Evolutionary conservation across 306 rosid species (phyloP), one percentile per base, ranked within the genome.

Genomic region (Rubus idaeus): DNA sequence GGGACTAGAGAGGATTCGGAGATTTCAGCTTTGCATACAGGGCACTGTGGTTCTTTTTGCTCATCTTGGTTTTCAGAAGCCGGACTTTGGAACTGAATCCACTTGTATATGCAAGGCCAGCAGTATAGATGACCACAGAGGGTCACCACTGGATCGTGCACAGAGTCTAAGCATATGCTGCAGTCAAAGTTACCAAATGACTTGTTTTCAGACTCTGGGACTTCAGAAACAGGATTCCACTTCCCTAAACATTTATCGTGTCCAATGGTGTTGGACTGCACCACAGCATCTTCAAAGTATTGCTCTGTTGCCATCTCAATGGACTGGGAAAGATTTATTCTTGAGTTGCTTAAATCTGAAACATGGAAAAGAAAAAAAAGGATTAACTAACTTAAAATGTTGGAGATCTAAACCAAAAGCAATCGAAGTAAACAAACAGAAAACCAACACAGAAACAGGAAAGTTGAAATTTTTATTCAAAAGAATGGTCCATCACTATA

Each of bases 21-120:
- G 8, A 95, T 87, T 47, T 92, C 84, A 55, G 97, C 83, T 86
- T 95, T 95, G 88, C 98, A 95, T 3, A 95, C 97, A 5, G 98
- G 96, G 80, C 98, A 95, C 5, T 70, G 89, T 21, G 80, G 83
- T 56, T 49, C 82, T 70, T 46, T 80, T 63, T 61, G 85, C 46
- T 69, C 82, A 13, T 84, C 86, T 71, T 71, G 78, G 58, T 60
- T 20, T 69, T 80, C 87, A 8, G 81, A 23, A 40, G 87, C 63
- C 20, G n/a, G 10, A 39, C n/a, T 68, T 61, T 76, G 83, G 78
- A 66, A 85, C 46, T 83, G 83, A 56, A 92, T 87, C 98, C 98
- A 95, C 75, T 88, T 89, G 86, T 92, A 95, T 20, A 95, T 82
- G 92, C 98, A 95, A 40, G 97, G 93, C 98, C 98, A 95, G 90